These are phyloP conservation scores for Metschnikowia borealis DNA, from an alignment of 805 yeast genomes.

Conservation along the genomic window DNA sequence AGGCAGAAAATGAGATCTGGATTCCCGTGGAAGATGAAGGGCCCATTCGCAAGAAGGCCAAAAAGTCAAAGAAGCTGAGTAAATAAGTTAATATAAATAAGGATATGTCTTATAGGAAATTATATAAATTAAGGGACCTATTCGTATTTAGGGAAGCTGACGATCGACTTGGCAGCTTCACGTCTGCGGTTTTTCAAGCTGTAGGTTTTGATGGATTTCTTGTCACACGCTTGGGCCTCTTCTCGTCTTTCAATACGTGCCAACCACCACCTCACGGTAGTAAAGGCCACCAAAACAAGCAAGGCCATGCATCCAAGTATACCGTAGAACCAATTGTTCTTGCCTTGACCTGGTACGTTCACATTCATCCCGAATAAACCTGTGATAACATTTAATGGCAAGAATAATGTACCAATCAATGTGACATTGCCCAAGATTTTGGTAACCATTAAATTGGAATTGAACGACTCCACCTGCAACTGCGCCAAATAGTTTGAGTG, in stretches of 20 bases:
- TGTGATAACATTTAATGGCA: conserved; percentile 86
- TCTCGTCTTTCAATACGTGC: conserved; percentile 12
- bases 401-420: conserved; percentile 79
- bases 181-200: conserved; percentile 22
- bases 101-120: background rate
- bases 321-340: conserved; percentile 47
- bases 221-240: conserved; percentile 8
- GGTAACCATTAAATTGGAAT: conserved; percentile 80
- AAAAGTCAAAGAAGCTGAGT: conserved; percentile 1
- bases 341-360: conserved; percentile 62
- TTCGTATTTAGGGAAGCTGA: conserved; percentile 37
- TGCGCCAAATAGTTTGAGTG: conserved; percentile 93
- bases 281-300: conserved; percentile 24
- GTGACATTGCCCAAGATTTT: conserved; percentile 88
- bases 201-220: conserved; percentile 22
- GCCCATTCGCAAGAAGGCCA: conserved; percentile 4
- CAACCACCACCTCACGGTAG: conserved; percentile 22
- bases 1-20: conserved; percentile 37
- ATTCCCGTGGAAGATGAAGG: conserved; percentile 26
- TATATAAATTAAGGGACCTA: conserved; percentile 6
- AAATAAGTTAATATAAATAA: background rate
- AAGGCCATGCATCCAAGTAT: conserved; percentile 43
- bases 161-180: conserved; percentile 36
- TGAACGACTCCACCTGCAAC: conserved; percentile 86
- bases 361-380: conserved; percentile 98